Evolutionary conservation across 2,329 filamentous ascomycete genomes (phyloP).

Genomic region (Clarireedia homoeocarpa): DNA sequence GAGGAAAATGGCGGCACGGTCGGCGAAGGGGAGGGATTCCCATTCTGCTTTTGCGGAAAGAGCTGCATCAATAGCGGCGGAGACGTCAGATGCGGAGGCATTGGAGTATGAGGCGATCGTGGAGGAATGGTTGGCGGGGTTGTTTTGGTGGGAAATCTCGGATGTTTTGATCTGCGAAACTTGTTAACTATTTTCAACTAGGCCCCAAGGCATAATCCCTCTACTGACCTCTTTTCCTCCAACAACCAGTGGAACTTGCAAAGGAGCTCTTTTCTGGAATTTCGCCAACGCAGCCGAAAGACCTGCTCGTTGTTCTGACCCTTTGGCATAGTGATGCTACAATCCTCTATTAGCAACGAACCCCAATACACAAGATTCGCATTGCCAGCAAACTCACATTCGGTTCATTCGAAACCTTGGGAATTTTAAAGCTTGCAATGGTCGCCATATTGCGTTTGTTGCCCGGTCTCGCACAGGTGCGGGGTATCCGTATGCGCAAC

Average conservation of each 20-base stretch:
- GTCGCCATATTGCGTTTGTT: constrained; percentile 21
- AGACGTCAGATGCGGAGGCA: constrained; percentile 68
- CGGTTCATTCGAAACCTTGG: constrained; percentile 84
- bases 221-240: constrained; percentile 66
- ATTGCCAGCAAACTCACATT: constrained; percentile 58
- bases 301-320: constrained; percentile 68
- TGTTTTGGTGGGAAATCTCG: constrained; percentile 61
- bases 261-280: constrained; percentile 58
- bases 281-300: constrained; percentile 66
- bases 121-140: constrained; percentile 72
- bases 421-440: constrained; percentile 79
- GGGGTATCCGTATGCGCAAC: constrained; percentile 18
- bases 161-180: constrained; percentile 54
- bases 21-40: constrained; percentile 80
- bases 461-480: constrained; percentile 10
- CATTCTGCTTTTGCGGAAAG: constrained; percentile 61
- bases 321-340: constrained; percentile 84
- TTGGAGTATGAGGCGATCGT: constrained; percentile 79
- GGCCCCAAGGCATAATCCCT: neutral
- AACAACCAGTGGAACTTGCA: constrained; percentile 77
- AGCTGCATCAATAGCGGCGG: constrained; percentile 31
- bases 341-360: constrained; percentile 9
- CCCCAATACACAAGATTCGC: neutral
- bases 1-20: constrained; percentile 87
- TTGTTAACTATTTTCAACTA: neutral